These are phyloP conservation scores for Geotrichum reessii DNA, from an alignment of 1,139 yeast species.

Conservation along the genomic window DNA sequence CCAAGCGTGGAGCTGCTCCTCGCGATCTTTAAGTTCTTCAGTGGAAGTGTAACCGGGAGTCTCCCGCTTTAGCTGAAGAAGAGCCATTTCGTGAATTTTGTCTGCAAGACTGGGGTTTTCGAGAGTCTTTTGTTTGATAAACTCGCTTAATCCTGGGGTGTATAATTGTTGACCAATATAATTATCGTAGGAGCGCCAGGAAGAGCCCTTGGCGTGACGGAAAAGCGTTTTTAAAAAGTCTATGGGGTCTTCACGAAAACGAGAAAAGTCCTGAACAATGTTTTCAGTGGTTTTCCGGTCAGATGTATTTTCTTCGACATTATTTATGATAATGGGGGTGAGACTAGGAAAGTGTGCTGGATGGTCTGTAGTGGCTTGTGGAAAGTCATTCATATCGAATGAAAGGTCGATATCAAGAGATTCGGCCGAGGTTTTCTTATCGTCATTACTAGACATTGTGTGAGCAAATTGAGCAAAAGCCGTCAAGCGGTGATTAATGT, in stretches of 20 bases:
- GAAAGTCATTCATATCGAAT: conserved; percentile 3
- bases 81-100: conserved; percentile 34
- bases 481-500: neutral
- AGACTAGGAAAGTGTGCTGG: conserved; percentile 4
- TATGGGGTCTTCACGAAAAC: conserved; percentile 37
- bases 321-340: neutral
- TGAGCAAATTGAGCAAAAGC: neutral
- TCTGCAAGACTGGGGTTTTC: conserved; percentile 31
- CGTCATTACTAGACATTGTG: neutral
- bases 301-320: neutral
- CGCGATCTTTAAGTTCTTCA: conserved; percentile 21
- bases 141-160: conserved; percentile 34
- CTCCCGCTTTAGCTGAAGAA: conserved; percentile 32
- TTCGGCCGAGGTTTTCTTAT: neutral
- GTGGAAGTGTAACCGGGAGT: conserved; percentile 5
- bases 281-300: conserved; percentile 13
- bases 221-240: conserved; percentile 32
- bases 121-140: conserved; percentile 31
- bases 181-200: conserved; percentile 38
- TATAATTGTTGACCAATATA: conserved; percentile 38
- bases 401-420: conserved; percentile 11
- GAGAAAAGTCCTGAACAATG: conserved; percentile 25
- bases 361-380: conserved; percentile 2
- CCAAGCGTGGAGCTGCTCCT: conserved; percentile 31
- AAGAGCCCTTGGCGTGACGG: conserved; percentile 34